phyloP scores from a whole-genome alignment of 345 rosid species.

The Sonneratia caseolaris region DNA sequence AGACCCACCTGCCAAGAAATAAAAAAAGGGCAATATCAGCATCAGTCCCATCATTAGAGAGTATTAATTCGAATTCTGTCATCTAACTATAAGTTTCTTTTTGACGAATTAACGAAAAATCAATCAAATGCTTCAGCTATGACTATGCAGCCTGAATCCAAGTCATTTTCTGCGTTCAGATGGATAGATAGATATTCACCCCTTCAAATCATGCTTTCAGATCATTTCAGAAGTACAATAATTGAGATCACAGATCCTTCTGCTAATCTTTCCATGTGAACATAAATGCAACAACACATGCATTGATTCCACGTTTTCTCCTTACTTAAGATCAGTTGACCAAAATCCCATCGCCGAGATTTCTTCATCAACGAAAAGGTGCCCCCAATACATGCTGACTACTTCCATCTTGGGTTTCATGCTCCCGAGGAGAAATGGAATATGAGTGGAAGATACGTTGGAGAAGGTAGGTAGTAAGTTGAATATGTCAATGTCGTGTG shows the following conservation, averaged over 20 bases:
- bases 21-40: background rate
- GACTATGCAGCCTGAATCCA: background rate
- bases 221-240: slow-evolving; percentile 11
- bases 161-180: slow-evolving; percentile 19
- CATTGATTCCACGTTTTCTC: slow-evolving; percentile 18
- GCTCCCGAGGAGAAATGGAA: background rate
- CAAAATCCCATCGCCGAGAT: background rate
- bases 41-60: background rate
- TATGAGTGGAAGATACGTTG: background rate
- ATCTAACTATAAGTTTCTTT: background rate
- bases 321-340: slow-evolving; percentile 5
- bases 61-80: background rate
- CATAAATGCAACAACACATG: slow-evolving; percentile 30
- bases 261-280: slow-evolving; percentile 37
- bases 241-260: slow-evolving; percentile 14
- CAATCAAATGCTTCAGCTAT: background rate
- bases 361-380: background rate
- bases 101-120: slow-evolving; percentile 12
- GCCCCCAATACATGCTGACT: background rate
- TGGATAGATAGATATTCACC: slow-evolving; percentile 9
- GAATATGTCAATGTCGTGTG: background rate
- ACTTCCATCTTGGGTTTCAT: background rate
- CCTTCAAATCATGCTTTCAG: slow-evolving; percentile 7
- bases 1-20: slow-evolving; percentile 64
- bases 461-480: background rate